Base-by-base conservation (phyloP, 768 basidiomycete genomes). In the Leccinum longicurvipes region DNA sequence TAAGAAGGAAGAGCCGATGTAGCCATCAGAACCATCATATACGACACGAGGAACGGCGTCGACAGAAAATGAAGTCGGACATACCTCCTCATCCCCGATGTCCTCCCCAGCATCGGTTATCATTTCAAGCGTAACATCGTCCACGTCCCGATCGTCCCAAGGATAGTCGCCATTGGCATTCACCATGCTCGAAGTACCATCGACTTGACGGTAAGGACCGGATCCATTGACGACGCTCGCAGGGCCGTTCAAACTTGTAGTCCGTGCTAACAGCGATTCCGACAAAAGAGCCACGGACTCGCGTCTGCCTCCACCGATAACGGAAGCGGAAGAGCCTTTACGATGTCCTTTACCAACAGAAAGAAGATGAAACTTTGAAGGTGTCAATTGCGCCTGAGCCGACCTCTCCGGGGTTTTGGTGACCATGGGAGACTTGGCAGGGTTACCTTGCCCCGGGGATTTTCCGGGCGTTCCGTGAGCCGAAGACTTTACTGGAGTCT, bases 91-190 rank as follows among this genome's bases (percentile, higher is more conserved):
- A 61, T 91, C 86, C 3, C 86, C 79, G 24, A 84, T 77, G 6
- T 82, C 82, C 55, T 87, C 87, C 11, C 71, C 68, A 19, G 71
- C 65, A 32, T 77, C 70, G 24, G 86, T 91, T 49, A 87, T 67
- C 82, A 91, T 83, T 62, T 91, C 89, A 60, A 89, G 72, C 19
- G 81, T 83, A 78, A 86, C 82, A 29, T 83, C 81, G 24, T 83
- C 79, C 47, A 80, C 82, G 19, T 82, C 83, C 58, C 66, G 61
- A 23, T 72, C 64, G 25, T 68, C 68, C 68, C 69, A 72, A 23
- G 54, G 34, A 60, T 66, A 58, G 27, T 53, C 41, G 29, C 61
- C 58, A 24, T 68, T 60, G 24, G 60, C 46, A 51, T 66, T 59
- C 24, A 63, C 53, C 54, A 64, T 24, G 6, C 63, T 61, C 17